phyloP scores from a whole-genome alignment of 371 early-diverging fungal genomes.

The Dinochytrium kinnereticum region DNA sequence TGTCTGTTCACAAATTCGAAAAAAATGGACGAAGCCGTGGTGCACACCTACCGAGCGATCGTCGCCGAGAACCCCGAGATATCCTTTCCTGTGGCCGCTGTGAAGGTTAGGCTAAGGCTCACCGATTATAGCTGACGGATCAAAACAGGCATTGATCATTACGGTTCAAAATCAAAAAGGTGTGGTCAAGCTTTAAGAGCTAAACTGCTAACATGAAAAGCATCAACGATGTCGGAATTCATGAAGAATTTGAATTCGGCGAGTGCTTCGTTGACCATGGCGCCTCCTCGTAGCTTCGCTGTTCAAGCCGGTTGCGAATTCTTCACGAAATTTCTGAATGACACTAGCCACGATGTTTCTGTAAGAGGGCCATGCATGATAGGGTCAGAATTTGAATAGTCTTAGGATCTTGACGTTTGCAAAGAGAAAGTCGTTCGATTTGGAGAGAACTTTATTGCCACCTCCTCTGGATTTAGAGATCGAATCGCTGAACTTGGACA shows the following conservation, averaged over 20 bases:
- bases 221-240: slow-evolving; percentile 77
- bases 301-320: slow-evolving; percentile 89
- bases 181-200: slow-evolving; percentile 56
- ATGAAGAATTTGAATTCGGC: slow-evolving; percentile 77
- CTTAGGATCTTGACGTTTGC: slow-evolving; percentile 50
- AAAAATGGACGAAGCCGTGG: slow-evolving; percentile 1
- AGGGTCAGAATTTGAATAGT: slow-evolving; percentile 23
- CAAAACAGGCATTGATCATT: slow-evolving; percentile 57
- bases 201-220: background rate
- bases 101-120: slow-evolving; percentile 48
- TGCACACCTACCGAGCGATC: background rate
- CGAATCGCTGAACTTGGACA: slow-evolving; percentile 83
- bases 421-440: slow-evolving; percentile 74
- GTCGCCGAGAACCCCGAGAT: slow-evolving; percentile 55
- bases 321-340: slow-evolving; percentile 79
- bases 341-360: slow-evolving; percentile 71
- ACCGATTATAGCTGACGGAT: background rate
- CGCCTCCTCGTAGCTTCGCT: slow-evolving; percentile 65
- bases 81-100: slow-evolving; percentile 88
- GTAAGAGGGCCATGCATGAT: slow-evolving; percentile 36
- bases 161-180: slow-evolving; percentile 72
- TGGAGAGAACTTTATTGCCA: slow-evolving; percentile 75
- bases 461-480: slow-evolving; percentile 72
- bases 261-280: slow-evolving; percentile 64
- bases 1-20: background rate